Evolutionary conservation across 2,329 filamentous ascomycete species (phyloP), one percentile per base, ranked within the genome.

Genomic region (Epichloe typhina): DNA sequence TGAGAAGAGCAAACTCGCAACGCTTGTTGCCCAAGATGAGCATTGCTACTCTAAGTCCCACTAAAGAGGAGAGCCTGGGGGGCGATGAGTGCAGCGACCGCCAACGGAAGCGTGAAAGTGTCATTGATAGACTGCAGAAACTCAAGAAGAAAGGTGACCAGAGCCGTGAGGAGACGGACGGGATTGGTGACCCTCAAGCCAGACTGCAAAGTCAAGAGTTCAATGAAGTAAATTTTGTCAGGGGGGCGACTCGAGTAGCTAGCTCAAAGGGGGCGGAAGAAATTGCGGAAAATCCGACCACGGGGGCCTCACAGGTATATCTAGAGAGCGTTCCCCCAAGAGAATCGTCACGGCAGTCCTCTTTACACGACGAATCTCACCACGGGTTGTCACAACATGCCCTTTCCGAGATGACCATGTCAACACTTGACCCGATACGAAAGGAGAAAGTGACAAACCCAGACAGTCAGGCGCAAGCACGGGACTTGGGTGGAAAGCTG

Each of bases 21-120:
- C 59, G 52, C 19, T 38, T 65, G 12, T 43, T 49, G 4, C 54
- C 51, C 17, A 60, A 56, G 40, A 54, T 59, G 13, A 62, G 61
- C 33, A 46, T 59, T 31, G 53, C 50, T 9, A 55, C 58, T 2
- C 47, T 68, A 42, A 67, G 60, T 40, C 65, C 66, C 5, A 64
- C 64, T 0, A 51, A 56, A 2, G 66, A 68, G 47, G 65, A 66
- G 42, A 62, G 55, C n/a, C 45, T 49, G 1, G 53, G 53, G 1
- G 53, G 61, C 7, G 59, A 55, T 2, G 55, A 48, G 31, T 52
- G 38, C 5, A 47, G 40, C 43, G 45, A 44, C 13, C 42, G 37
- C 8, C 17, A 44, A 11, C 21, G 42, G n/a, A 46, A 40, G 15
- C 41, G 50, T 11, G 49, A 48, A 35, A 41, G 39, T 46, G 36